A percentile compares a stretch with the other conserved stretches of the same genome.
These are phyloP conservation scores for Crucihimalaya himalaica DNA, from an alignment of 345 rosid genomes.

Conservation along the genomic window DNA sequence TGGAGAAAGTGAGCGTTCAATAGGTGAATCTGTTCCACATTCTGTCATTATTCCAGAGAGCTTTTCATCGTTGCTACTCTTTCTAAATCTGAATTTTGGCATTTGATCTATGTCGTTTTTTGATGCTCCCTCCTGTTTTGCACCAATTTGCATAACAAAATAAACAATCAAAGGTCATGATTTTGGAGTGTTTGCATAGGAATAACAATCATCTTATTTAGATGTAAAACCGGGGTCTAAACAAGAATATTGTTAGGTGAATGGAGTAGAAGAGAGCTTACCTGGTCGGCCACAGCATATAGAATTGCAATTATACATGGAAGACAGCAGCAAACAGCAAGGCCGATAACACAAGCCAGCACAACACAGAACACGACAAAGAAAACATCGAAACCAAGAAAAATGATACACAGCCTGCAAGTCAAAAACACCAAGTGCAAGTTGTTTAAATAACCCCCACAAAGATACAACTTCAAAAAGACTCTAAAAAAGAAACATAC, in stretches of 20 bases:
- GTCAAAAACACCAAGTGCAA: constrained; percentile 14
- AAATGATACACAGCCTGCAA: constrained; percentile 90
- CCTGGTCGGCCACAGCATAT: constrained; percentile 97
- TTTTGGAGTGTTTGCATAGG: background rate
- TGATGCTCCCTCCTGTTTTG: constrained; percentile 87
- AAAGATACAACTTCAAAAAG: background rate
- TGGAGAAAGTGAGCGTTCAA: constrained; percentile 55
- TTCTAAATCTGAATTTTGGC: constrained; percentile 73
- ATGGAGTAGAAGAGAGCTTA: constrained; percentile 38
- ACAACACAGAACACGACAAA: constrained; percentile 95
- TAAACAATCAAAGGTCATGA: background rate
- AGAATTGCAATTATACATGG: constrained; percentile 96
- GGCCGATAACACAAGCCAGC: constrained; percentile 86
- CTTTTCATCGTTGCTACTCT: constrained; percentile 46
- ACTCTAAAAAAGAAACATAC: constrained; percentile 42
- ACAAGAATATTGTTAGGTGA: background rate
- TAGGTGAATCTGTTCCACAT: constrained; percentile 75
- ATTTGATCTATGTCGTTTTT: constrained; percentile 84
- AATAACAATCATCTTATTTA: too few relatives aligned
- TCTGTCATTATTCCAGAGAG: constrained; percentile 67
- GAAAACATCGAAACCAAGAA: constrained; percentile 95
- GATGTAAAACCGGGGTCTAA: background rate
- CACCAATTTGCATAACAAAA: constrained; percentile 17
- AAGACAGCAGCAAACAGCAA: constrained; percentile 97
- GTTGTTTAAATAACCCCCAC: background rate